Percentiles rank a stretch among this genome's conserved stretches.
Evolutionary conservation across 2,329 filamentous ascomycete species (phyloP).

Genomic region (Tolypocladium capitatum): DNA sequence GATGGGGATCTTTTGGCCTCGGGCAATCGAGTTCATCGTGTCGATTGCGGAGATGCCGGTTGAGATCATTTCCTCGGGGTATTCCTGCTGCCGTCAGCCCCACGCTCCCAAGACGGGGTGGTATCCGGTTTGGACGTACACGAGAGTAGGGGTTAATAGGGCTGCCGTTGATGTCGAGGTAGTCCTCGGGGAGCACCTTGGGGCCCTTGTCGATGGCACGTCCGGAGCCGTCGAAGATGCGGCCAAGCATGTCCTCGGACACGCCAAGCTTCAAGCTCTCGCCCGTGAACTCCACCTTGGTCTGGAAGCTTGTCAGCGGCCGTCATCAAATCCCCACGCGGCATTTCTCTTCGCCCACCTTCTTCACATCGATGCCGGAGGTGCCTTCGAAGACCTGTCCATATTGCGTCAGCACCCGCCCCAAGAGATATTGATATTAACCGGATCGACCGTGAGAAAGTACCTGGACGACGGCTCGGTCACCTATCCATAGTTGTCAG

Average conservation of each 20-base stretch:
- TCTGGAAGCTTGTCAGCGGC: constrained; percentile 38
- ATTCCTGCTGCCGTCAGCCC: constrained; percentile 48
- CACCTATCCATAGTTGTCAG: constrained; percentile 41
- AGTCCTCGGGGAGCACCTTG: constrained; percentile 95
- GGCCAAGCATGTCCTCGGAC: constrained; percentile 97
- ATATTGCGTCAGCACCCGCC: constrained; percentile 11
- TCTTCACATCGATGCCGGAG: constrained; percentile 95
- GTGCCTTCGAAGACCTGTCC: constrained; percentile 91
- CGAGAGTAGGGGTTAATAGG: constrained; percentile 97
- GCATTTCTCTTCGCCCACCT: constrained; percentile 41
- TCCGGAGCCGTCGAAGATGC: constrained; percentile 96
- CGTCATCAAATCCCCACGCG: not conserved
- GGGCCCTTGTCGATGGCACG: constrained; percentile 98
- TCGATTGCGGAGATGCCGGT: constrained; percentile 99
- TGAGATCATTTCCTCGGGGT: constrained; percentile 99
- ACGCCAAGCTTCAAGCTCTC: constrained; percentile 97
- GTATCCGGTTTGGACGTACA: constrained; percentile 33
- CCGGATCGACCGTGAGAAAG: constrained; percentile 4
- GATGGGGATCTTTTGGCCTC: constrained; percentile 98
- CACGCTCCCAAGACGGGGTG: not conserved
- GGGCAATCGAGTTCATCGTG: constrained; percentile 95
- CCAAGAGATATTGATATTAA: not conserved
- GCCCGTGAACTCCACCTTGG: constrained; percentile 93
- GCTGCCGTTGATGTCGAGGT: constrained; percentile 96
- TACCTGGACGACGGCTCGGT: constrained; percentile 91